phyloP scores from a whole-genome alignment of 1,139 yeast genomes.

The Yamadazyma spencermartinsiae region DNA sequence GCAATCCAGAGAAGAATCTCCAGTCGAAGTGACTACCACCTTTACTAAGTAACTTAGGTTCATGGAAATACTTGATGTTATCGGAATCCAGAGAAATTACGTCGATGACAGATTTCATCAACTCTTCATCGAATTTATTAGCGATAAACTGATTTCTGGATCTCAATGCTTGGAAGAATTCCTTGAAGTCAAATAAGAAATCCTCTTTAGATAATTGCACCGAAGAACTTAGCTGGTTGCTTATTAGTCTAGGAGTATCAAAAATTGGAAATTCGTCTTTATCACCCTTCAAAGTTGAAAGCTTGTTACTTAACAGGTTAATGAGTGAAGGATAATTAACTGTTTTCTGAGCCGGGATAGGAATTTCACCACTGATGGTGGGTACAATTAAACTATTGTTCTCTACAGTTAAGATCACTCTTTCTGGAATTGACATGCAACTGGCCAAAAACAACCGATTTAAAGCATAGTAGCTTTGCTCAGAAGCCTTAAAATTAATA shows the following conservation, averaged over 20 bases:
- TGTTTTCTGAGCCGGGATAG: background rate
- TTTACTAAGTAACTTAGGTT: constrained; percentile 14
- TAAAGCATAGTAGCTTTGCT: background rate
- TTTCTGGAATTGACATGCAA: constrained; percentile 3
- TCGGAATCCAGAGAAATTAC: background rate
- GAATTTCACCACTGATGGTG: background rate
- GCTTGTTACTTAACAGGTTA: background rate
- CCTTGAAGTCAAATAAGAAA: constrained; percentile 2
- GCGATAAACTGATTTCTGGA: background rate
- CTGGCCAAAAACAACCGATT: constrained; percentile 3
- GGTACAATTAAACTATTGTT: constrained; percentile 6
- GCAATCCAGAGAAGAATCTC: constrained; percentile 20
- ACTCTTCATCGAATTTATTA: background rate
- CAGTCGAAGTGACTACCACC: constrained; percentile 23
- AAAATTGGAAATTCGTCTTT: background rate
- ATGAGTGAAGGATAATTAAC: background rate
- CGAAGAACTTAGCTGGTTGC: background rate
- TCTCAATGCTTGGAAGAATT: background rate
- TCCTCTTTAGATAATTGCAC: background rate
- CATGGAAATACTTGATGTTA: constrained; percentile 19
- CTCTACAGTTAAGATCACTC: constrained; percentile 4
- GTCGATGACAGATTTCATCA: background rate
- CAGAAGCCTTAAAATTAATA: constrained; percentile 5
- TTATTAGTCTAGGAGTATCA: background rate
- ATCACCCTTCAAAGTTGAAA: background rate